Conservation (phyloP, 2,329 filamentous ascomycete genomes). For the Penicillium sp. region DNA sequence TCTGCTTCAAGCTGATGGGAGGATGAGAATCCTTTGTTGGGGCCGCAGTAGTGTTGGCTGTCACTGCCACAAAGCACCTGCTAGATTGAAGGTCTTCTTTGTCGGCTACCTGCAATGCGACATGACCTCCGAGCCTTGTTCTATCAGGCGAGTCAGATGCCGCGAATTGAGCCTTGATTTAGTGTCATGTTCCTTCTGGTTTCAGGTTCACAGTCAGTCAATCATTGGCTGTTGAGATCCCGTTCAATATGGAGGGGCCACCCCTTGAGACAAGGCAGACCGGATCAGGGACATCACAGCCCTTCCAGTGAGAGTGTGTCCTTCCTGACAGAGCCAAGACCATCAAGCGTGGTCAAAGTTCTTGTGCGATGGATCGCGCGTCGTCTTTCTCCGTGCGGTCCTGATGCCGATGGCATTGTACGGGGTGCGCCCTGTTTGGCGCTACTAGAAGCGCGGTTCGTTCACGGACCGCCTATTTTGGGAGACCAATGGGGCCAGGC, state of each 20-base stretch:
- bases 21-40: background rate
- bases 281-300: background rate
- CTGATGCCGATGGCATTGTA: background rate
- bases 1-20: background rate
- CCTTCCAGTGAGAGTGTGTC: background rate
- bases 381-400: background rate
- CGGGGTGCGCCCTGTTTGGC: background rate
- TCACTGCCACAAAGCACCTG: background rate
- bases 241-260: background rate
- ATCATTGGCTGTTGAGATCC: background rate
- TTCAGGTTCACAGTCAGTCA: background rate
- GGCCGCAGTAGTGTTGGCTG: background rate
- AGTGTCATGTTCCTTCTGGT: background rate
- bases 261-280: background rate
- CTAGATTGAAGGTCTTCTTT: background rate
- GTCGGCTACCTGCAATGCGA: background rate
- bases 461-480: constrained; percentile 9
- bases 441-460: background rate
- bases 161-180: background rate
- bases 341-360: background rate
- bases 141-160: background rate
- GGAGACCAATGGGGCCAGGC: constrained; percentile 1
- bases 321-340: background rate
- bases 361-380: background rate
- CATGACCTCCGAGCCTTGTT: background rate